A percentile compares a stretch with the other conserved stretches of the same genome.
Conservation (phyloP, 371 early-diverging fungal species). For the Apophysomyces elegans region DNA sequence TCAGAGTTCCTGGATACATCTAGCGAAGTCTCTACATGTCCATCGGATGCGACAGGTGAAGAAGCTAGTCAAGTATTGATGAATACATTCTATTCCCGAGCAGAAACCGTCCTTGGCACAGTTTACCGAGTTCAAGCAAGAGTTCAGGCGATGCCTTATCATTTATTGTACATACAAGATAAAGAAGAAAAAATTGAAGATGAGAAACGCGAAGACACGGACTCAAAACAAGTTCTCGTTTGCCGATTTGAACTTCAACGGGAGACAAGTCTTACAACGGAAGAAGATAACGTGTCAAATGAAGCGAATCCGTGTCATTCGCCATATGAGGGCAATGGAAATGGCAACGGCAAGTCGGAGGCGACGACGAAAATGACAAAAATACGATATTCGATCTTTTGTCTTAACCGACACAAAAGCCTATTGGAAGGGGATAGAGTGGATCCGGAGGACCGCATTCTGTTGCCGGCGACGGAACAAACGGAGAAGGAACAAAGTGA, state of each 20-base stretch:
- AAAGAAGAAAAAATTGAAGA: conserved; percentile 15
- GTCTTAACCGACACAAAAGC: conserved; percentile 41
- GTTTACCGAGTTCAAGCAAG: conserved; percentile 43
- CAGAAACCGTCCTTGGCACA: conserved; percentile 38
- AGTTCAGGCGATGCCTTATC: conserved; percentile 36
- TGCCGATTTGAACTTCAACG: conserved; percentile 51
- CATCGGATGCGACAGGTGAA: background rate
- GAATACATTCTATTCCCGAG: conserved; percentile 37
- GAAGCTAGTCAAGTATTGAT: conserved; percentile 12
- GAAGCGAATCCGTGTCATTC: conserved; percentile 14
- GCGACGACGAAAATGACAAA: conserved; percentile 21
- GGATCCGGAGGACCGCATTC: conserved; percentile 44
- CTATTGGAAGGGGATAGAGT: conserved; percentile 27
- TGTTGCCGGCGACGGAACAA: conserved; percentile 46
- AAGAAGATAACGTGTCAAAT: background rate
- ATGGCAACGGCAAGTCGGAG: background rate
- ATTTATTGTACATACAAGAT: conserved; percentile 22
- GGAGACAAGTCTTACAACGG: conserved; percentile 10
- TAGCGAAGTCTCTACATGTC: background rate
- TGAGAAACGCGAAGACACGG: conserved; percentile 8
- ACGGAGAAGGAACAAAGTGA: conserved; percentile 26
- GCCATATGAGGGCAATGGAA: background rate
- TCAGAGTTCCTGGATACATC: background rate
- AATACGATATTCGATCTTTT: conserved; percentile 48
- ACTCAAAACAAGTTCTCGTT: conserved; percentile 22